Evolutionary conservation across 148 eudicot species (phyloP), one percentile per base, ranked within the genome.

Genomic region (Polygonum maritimum): DNA sequence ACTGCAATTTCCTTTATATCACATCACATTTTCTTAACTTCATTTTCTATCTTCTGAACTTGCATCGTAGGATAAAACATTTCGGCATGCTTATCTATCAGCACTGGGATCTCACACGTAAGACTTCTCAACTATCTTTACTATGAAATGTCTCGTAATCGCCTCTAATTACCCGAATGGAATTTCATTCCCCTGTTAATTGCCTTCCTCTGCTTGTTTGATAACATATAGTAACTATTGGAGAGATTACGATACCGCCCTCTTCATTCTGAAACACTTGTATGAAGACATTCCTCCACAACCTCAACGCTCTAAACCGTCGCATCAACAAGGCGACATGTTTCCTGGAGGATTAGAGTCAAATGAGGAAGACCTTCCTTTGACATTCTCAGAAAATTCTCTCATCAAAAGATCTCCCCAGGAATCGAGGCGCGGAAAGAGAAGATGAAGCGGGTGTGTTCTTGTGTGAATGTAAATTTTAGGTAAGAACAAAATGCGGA

Each of bases 91-190:
- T 33, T 95, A 95, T 77, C 79, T 95, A 82, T 88, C 92, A 35
- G 96, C 86, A n/a, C 79, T 95, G 49, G 96, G 96, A 78, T 78
- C 98, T 44, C 98, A 92, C 76, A 95, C 98, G 98, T 94, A 84
- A 89, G 97, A 44, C 9, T 44, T 44, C 47, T 6, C 47, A 44
- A 7, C 47, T 44, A 44, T 44, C 8, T 44, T 0, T 44, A 44
- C 9, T 26, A 60, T 60, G 26, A 60, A 21, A 0, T 26, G 26
- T 26, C n/a, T 57, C 65, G 22, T 26, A 21, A 58, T 58, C 65
- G 7, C 22, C 19, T 54, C 15, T 48, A 48, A 48, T 48, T 7
- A 45, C 48, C 14, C 55, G 15, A 16, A 39, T 5, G 10, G 1
- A 41, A 16, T 71, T 71, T 19, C 18, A 15, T 3, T 39, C 41